Base-by-base conservation (phyloP, 495 filamentous ascomycete species). In the Podospora didyma region DNA sequence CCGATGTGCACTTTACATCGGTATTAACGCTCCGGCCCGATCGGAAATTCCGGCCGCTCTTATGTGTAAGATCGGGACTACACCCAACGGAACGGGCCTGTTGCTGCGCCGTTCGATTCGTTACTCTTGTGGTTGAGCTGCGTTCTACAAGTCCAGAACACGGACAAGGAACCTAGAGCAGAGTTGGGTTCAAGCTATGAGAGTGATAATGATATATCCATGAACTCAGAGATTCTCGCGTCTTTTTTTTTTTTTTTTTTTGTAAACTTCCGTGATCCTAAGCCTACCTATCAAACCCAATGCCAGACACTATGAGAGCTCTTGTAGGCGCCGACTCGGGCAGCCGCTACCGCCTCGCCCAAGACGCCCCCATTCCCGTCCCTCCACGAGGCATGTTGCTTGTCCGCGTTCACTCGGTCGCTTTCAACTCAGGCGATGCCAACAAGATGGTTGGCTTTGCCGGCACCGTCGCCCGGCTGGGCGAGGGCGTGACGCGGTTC, bases 361-460 rank as follows among this genome's bases (percentile, higher is more conserved):
- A 19, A 45, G 26, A 22, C 17, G 51, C 41, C 20, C 51, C 51
- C 11, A 26, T 53, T 24, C 51, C 51, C 35, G 35, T 20, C 34
- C 34, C 26, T 37, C 34, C 34, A 37, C 34, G 34, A 7, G 26
- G 48, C 24, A 50, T 50, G 48, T 14, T 57, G 34, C 54, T 57
- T 20, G 11, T 20, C 54, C 37, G 19, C 7, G 35, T 22, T 0
- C 16, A 20, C 10, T 26, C 54, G 2, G 46, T 57, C 31, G 47
- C 16, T 21, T n/a, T 57, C 39, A 57, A 57, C 46, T 47, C 54
- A 19, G 46, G 7, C 10, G 54, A 57, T 26, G 23, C 46, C 19
- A 57, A 57, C 19, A 57, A 57, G 22, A 5, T 17, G 20, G 46
- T 46, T 23, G 54, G 34, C 47, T 57, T 42, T 34, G 54, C 54